Percentiles rank a stretch among this genome's conserved stretches.
These are phyloP conservation scores for Heteromeles arbutifolia DNA, from an alignment of 306 rosid genomes.

Conservation along the genomic window DNA sequence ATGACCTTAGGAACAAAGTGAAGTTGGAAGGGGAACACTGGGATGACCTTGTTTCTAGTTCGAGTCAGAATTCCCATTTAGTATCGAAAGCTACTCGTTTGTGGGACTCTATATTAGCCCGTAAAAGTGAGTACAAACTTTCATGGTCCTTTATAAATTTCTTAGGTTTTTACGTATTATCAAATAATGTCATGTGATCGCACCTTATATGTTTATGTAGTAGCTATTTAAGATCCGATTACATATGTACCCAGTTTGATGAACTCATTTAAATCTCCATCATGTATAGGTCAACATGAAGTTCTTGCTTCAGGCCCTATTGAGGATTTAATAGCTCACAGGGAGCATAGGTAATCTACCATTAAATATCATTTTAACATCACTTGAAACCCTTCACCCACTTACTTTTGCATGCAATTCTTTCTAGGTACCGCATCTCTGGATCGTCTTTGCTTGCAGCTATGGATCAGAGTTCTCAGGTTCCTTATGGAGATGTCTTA, in stretches of 20 bases:
- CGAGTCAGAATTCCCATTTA: slow-evolving; percentile 96
- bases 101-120: slow-evolving; percentile 97
- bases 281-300: slow-evolving; percentile 77
- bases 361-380: slow-evolving; percentile 9
- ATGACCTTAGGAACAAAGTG: slow-evolving; percentile 91
- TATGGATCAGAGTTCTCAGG: slow-evolving; percentile 98
- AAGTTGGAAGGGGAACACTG: slow-evolving; percentile 97
- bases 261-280: not conserved
- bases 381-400: slow-evolving; percentile 7
- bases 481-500: slow-evolving; percentile 59
- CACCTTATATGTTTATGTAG: not conserved
- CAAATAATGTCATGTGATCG: not conserved
- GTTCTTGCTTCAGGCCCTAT: slow-evolving; percentile 99
- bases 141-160: not conserved
- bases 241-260: not conserved
- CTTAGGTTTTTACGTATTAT: not conserved
- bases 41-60: slow-evolving; percentile 98
- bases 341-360: slow-evolving; percentile 80
- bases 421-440: slow-evolving; percentile 87
- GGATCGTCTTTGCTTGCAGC: slow-evolving; percentile 98
- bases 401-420: slow-evolving; percentile 22
- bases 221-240: not conserved
- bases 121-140: slow-evolving; percentile 66
- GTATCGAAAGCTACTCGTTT: slow-evolving; percentile 94
- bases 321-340: slow-evolving; percentile 94